phyloP scores from a whole-genome alignment of 768 basidiomycete species.

The Suillus sp. region DNA sequence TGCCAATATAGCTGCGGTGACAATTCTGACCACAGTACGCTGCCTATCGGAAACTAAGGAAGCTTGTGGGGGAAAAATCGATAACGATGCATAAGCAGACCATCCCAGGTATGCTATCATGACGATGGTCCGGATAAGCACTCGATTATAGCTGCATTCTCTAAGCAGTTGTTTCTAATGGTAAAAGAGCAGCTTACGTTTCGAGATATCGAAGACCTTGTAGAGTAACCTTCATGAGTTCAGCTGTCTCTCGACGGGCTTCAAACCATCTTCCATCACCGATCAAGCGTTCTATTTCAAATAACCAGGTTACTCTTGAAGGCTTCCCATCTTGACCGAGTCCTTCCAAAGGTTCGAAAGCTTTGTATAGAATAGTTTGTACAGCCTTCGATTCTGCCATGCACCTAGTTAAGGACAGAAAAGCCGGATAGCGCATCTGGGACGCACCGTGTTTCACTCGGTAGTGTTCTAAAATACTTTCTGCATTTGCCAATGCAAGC shows the following conservation, averaged over 20 bases:
- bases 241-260: slow-evolving; percentile 50
- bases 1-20: slow-evolving; percentile 32
- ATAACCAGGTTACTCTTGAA: slow-evolving; percentile 39
- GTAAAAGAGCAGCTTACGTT: slow-evolving; percentile 37
- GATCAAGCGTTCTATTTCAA: slow-evolving; percentile 50
- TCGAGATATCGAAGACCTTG: slow-evolving; percentile 76
- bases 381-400: slow-evolving; percentile 58
- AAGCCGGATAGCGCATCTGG: not conserved
- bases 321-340: slow-evolving; percentile 27
- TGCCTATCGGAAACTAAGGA: slow-evolving; percentile 16
- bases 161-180: slow-evolving; percentile 13
- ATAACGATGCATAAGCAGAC: slow-evolving; percentile 66
- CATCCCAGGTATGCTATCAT: slow-evolving; percentile 75
- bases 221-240: slow-evolving; percentile 56
- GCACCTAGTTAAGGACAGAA: not conserved
- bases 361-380: slow-evolving; percentile 63
- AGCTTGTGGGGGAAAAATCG: slow-evolving; percentile 45
- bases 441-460: slow-evolving; percentile 69
- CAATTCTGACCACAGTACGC: slow-evolving; percentile 20
- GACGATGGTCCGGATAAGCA: slow-evolving; percentile 70
- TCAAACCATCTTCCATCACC: slow-evolving; percentile 42
- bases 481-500: slow-evolving; percentile 63
- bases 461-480: slow-evolving; percentile 78
- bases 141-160: slow-evolving; percentile 62
- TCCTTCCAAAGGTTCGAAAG: slow-evolving; percentile 53